phyloP scores from a whole-genome alignment of 2,329 filamentous ascomycete genomes.

The Trichoderma simmonsii region DNA sequence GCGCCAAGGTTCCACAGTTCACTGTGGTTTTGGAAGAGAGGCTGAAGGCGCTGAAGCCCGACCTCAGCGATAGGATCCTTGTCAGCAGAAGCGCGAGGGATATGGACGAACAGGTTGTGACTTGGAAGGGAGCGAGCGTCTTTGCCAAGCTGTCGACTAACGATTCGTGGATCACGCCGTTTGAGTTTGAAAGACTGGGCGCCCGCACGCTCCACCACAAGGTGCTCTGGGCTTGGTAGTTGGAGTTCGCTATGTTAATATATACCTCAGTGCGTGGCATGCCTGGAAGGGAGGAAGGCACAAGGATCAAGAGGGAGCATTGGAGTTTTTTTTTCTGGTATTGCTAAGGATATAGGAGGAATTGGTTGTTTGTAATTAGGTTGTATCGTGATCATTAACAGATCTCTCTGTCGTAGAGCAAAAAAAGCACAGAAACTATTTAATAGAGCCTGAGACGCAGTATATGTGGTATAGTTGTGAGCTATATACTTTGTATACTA shows the following conservation, averaged over 20 bases:
- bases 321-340: conserved; percentile 4
- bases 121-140: conserved; percentile 96
- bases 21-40: conserved; percentile 79
- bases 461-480: not conserved
- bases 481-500: not conserved
- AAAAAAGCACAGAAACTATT: not conserved
- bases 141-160: conserved; percentile 91
- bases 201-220: conserved; percentile 81
- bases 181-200: conserved; percentile 86
- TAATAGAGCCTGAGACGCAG: not conserved
- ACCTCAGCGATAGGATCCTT: conserved; percentile 58
- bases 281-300: not conserved
- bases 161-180: conserved; percentile 87
- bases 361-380: not conserved
- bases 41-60: conserved; percentile 64
- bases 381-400: not conserved
- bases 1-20: conserved; percentile 76
- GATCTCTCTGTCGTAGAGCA: not conserved
- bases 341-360: not conserved
- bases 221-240: conserved; percentile 60
- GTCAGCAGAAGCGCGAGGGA: conserved; percentile 76
- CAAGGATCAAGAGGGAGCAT: conserved; percentile 6
- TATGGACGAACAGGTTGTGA: conserved; percentile 94
- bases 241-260: not conserved
- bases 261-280: not conserved